phyloP scores from a whole-genome alignment of 2,329 filamentous ascomycete genomes.

The Claviceps maximensis region DNA sequence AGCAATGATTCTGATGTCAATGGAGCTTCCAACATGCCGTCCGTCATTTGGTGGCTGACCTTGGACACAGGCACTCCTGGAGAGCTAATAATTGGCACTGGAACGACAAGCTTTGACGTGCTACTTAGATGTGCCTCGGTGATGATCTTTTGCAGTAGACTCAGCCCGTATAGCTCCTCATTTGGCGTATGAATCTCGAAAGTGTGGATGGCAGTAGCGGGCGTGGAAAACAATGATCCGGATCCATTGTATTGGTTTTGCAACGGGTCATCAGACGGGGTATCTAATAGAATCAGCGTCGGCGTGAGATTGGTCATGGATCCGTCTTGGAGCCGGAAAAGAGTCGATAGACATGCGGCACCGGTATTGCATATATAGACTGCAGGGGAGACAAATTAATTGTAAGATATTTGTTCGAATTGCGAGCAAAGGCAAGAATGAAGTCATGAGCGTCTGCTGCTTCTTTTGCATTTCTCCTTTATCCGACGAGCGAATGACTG shows the following conservation, averaged over 20 bases:
- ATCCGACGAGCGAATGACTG: neutral
- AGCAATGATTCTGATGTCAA: conserved; percentile 14
- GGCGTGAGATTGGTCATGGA: conserved; percentile 40
- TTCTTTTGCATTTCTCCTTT: neutral
- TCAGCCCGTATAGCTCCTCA: conserved; percentile 41
- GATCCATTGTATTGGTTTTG: conserved; percentile 20
- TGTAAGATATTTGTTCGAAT: neutral
- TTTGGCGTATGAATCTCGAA: conserved; percentile 28
- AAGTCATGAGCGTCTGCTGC: neutral
- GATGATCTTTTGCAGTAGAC: conserved; percentile 41
- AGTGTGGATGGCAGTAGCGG: conserved; percentile 20
- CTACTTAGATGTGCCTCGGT: conserved; percentile 44
- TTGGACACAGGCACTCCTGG: conserved; percentile 17
- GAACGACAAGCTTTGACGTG: conserved; percentile 42
- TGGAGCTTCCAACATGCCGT: conserved; percentile 25
- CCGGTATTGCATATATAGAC: conserved; percentile 43
- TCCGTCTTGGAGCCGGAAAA: conserved; percentile 39
- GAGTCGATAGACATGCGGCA: conserved; percentile 36
- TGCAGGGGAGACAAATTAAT: conserved; percentile 17
- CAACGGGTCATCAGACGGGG: conserved; percentile 35
- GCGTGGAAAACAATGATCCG: conserved; percentile 32
- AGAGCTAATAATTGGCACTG: conserved; percentile 39
- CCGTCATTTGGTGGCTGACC: conserved; percentile 21
- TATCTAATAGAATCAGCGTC: conserved; percentile 44
- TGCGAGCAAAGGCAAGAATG: neutral